Percentiles rank a stretch among this genome's conserved stretches.
Evolutionary conservation across 345 rosid species (phyloP).

Genomic region (Jatropha curcas): DNA sequence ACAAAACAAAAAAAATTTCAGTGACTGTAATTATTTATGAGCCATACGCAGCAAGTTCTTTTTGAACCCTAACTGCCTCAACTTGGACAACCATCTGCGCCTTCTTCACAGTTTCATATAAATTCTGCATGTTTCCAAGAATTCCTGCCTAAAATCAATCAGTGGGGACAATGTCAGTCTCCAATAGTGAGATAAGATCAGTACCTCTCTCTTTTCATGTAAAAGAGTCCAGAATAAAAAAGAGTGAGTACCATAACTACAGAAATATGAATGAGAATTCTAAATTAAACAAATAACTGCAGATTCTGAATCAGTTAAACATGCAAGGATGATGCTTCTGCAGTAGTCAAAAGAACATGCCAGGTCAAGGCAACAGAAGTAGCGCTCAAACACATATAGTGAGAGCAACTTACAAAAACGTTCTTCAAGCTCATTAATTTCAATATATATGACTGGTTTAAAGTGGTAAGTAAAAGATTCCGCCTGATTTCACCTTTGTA

Average conservation of each 20-base stretch:
- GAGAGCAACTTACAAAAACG: background rate
- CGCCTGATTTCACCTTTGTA: background rate
- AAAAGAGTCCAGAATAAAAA: slow-evolving; percentile 1
- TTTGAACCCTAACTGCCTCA: slow-evolving; percentile 89
- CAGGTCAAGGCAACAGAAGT: background rate
- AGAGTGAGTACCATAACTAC: background rate
- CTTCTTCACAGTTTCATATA: slow-evolving; percentile 89
- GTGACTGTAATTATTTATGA: background rate
- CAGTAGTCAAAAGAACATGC: background rate
- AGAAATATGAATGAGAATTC: background rate
- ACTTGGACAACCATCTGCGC: slow-evolving; percentile 99
- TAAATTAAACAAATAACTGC: background rate
- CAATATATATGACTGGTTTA: background rate
- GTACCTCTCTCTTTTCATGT: slow-evolving; percentile 1
- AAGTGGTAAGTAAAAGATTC: background rate
- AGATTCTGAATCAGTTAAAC: background rate
- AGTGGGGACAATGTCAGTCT: slow-evolving; percentile 24
- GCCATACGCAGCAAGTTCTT: slow-evolving; percentile 82
- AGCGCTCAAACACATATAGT: background rate
- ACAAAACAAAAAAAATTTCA: slow-evolving; percentile 4
- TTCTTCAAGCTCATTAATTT: background rate
- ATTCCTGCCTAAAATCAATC: slow-evolving; percentile 71
- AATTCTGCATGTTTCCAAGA: slow-evolving; percentile 86
- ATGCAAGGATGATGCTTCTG: background rate
- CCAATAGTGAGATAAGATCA: background rate